Percentiles rank a stretch among this genome's conserved stretches.
Conservation (phyloP, 495 filamentous ascomycete genomes). For the Hyaloscypha bicolor region DNA sequence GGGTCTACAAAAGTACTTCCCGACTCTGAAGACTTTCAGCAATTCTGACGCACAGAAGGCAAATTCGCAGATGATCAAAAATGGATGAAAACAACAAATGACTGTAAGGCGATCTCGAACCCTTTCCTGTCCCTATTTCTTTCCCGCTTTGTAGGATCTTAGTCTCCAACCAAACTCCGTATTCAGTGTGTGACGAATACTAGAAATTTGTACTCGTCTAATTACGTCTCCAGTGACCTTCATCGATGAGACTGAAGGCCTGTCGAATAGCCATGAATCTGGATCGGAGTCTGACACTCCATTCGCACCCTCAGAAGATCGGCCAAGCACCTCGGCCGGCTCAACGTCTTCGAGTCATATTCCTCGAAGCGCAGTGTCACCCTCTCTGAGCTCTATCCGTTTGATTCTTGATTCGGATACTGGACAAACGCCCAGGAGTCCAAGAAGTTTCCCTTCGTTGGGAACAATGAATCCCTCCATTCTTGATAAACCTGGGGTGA, state of each 20-base stretch:
- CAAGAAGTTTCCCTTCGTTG: background rate
- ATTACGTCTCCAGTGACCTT: constrained; percentile 23
- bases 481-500: background rate
- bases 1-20: constrained; percentile 23
- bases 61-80: constrained; percentile 25
- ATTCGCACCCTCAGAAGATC: background rate
- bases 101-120: constrained; percentile 21
- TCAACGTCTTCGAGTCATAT: constrained; percentile 8
- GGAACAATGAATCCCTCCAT: background rate
- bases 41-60: constrained; percentile 19
- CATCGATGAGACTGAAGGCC: constrained; percentile 26
- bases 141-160: background rate
- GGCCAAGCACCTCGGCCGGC: background rate
- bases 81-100: constrained; percentile 26
- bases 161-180: background rate
- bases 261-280: constrained; percentile 18
- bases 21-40: background rate
- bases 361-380: background rate
- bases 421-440: constrained; percentile 12
- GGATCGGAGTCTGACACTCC: constrained; percentile 17
- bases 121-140: background rate
- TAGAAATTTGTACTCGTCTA: background rate
- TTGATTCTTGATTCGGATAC: background rate
- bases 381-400: background rate
- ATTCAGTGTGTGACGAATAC: background rate